phyloP scores from a whole-genome alignment of 2,329 filamentous ascomycete species.

The Arthroderma uncinatum region DNA sequence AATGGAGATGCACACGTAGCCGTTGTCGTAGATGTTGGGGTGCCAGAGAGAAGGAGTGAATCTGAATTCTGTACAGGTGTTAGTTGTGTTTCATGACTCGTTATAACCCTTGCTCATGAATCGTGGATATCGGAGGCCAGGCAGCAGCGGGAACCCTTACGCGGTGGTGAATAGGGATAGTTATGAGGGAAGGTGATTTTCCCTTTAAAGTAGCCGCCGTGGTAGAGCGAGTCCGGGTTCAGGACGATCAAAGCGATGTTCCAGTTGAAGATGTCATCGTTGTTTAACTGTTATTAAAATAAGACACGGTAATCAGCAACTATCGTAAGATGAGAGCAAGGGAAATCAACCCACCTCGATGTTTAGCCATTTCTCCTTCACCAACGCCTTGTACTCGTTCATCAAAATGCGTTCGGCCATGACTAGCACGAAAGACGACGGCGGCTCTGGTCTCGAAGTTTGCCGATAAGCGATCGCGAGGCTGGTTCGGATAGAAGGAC shows the following conservation, averaged over 20 bases:
- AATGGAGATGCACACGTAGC: conserved; percentile 90
- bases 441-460: not conserved
- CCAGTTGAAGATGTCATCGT: conserved; percentile 81
- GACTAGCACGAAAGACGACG: conserved; percentile 5
- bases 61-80: conserved; percentile 46
- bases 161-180: conserved; percentile 78
- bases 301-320: not conserved
- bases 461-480: not conserved
- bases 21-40: conserved; percentile 87
- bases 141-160: conserved; percentile 26
- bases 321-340: not conserved
- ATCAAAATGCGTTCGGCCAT: conserved; percentile 71
- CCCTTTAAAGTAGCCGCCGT: conserved; percentile 85
- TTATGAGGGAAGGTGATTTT: conserved; percentile 79
- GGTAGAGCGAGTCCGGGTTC: conserved; percentile 82
- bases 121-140: not conserved
- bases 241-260: conserved; percentile 79
- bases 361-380: conserved; percentile 87
- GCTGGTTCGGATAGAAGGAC: not conserved
- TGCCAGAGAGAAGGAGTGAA: conserved; percentile 75
- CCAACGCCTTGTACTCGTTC: conserved; percentile 71
- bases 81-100: not conserved
- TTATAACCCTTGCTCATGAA: no score
- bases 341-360: conserved; percentile 54
- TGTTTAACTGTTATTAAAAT: conserved; percentile 49